phyloP scores from a whole-genome alignment of 139 green algal genomes.

The Micromonas commoda region DNA sequence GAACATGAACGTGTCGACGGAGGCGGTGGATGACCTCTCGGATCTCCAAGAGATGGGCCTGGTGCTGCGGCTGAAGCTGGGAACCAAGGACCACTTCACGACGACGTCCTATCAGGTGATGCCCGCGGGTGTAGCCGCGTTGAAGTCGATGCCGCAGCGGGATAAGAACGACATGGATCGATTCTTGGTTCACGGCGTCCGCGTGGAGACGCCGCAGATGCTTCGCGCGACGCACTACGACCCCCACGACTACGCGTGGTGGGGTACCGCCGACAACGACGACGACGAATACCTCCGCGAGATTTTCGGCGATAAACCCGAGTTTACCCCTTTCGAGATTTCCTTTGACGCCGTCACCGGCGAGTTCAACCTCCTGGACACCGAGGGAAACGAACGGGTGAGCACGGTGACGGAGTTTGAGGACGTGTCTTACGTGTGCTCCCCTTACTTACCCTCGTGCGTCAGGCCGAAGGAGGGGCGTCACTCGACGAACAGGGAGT shows the following conservation, averaged over 20 bases:
- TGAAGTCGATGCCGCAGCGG: background rate
- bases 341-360: background rate
- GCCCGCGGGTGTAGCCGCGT: background rate
- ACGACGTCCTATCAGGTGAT: background rate
- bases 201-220: background rate
- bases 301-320: too few relatives aligned
- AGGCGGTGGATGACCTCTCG: background rate
- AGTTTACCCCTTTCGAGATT: background rate
- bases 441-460: background rate
- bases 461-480: background rate
- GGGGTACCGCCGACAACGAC: too few relatives aligned
- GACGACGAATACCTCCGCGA: too few relatives aligned
- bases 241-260: background rate
- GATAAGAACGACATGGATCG: background rate
- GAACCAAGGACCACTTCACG: background rate
- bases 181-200: background rate
- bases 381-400: too few relatives aligned
- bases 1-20: background rate
- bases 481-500: background rate
- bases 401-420: background rate
- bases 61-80: background rate
- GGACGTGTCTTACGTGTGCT: slow-evolving; percentile 14
- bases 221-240: background rate
- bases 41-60: background rate
- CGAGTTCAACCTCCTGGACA: background rate